Percentiles rank a stretch among this genome's conserved stretches.
phyloP scores from a whole-genome alignment of 129 eudicot species.

The Escallonia herrerae region DNA sequence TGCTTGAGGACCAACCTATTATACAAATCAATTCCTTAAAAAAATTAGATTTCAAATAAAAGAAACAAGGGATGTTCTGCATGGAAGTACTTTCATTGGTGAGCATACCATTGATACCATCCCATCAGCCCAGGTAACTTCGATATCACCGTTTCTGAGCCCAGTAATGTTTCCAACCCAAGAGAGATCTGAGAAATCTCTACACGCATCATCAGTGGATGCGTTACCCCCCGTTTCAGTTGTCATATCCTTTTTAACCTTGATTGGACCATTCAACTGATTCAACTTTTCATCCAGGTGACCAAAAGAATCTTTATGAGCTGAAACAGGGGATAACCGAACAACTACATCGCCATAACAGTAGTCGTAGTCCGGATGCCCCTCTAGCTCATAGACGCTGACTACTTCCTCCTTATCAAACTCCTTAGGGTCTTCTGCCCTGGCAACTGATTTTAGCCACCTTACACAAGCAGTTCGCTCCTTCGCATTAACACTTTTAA shows the following conservation, averaged over 20 bases:
- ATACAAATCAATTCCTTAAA: neutral
- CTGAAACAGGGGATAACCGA: conserved; percentile 59
- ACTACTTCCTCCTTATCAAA: conserved; percentile 90
- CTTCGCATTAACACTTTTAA: conserved; percentile 90
- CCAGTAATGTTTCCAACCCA: conserved; percentile 99
- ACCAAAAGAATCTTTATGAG: conserved; percentile 22
- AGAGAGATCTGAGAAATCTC: conserved; percentile 69
- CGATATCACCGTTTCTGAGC: conserved; percentile 85
- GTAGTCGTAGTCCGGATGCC: conserved; percentile 95
- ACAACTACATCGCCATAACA: conserved; percentile 98
- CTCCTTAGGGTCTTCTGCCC: conserved; percentile 85
- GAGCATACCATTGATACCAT: conserved; percentile 75
- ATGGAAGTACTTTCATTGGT: neutral
- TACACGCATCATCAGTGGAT: conserved; percentile 26
- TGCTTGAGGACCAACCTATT: conserved; percentile 99
- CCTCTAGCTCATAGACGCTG: conserved; percentile 98
- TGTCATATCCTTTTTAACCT: conserved; percentile 18
- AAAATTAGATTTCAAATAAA: neutral
- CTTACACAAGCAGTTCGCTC: conserved; percentile 86
- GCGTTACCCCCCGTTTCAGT: conserved; percentile 7
- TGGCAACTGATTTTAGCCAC: conserved; percentile 80
- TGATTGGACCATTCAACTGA: conserved; percentile 19
- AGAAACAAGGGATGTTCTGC: neutral
- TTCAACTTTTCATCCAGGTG: conserved; percentile 20
- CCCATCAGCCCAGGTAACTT: conserved; percentile 99